Base-by-base conservation (phyloP, 179 eudicot genomes). In the Beta lomatogona region DNA sequence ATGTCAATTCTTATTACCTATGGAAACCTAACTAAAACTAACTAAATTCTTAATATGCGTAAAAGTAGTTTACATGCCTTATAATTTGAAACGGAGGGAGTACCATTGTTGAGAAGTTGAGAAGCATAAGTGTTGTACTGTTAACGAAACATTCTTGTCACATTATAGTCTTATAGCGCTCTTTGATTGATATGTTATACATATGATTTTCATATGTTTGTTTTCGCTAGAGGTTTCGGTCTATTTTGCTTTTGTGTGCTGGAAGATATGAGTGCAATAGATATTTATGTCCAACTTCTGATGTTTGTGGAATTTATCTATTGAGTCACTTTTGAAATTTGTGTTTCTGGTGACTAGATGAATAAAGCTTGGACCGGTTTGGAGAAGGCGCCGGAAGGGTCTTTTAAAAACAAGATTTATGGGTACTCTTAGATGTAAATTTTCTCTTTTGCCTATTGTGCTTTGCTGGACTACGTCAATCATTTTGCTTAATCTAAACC, bases 351-450 rank as follows among this genome's bases (percentile, higher is more conserved):
- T 53, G 75, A 82, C 36, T 77, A 97, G 99, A 97, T 97, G 99
- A 93, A 91, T 85, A 87, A 60, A 76, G 90, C 90, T 71, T 97
- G 99, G 99, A 79, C 72, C 31, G 91, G 85, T 60, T 85, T 97
- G 74, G 97, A 90, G 85, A 92, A 89, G 80, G 97, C 98, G 19
- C 98, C 99, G 50, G 85, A 90, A 67, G 97, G 97, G 66, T 92
- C 92, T 85, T 70, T 97, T 18, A 97, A 94, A 86, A 92, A 84
- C 86, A 97, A 93, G 91, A 87, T 97, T 88, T 84, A 97, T 86
- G 97, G 98, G 99, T 87, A 78, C 85, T 77, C 46, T 77, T 80
- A 73, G 84, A 87, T 77, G 80, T 78, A 79, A 80, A 66, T 9
- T 82, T 80, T 85, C 76, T 81, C 82, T 63, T 25, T 82, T 59